Evolutionary conservation across 1,139 yeast genomes (phyloP), one percentile per base, ranked within the genome.

Genomic region (Lodderomyces theae): DNA sequence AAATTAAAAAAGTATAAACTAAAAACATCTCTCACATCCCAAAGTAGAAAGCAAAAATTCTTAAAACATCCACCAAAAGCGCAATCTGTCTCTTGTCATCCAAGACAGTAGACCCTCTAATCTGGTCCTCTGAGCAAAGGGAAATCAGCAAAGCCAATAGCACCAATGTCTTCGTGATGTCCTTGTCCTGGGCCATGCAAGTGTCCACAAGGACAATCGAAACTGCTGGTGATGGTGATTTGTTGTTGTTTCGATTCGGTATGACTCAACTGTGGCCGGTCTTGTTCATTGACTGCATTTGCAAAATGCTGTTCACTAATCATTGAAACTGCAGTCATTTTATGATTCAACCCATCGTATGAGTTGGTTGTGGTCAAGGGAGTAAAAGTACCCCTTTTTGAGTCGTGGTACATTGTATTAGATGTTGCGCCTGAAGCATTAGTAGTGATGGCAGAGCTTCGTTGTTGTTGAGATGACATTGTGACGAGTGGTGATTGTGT

Each of bases 111-210:
- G n/a, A n/a, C n/a, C n/a, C n/a, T 13, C 41, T 49, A 65, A 37
- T 65, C 70, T 1, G 71, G 72, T 2, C 72, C 72, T 40, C 68
- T 48, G 38, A 66, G 55, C 34, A 57, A 55, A 11, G 60, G 65
- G 12, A 39, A 50, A 23, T 48, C 47, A 21, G 59, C 48, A 35
- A 65, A 52, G 1, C 71, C 71, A 17, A 61, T 61, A 13, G 71
- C 69, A 13, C 42, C 47, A 11, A 57, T 44, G 41, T 66, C 72
- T 34, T 61, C 60, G 33, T 52, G 54, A 29, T 51, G 46, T 2
- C 60, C 61, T 34, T 57, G 64, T 6, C 66, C 68, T 2, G 69
- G 66, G 1, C 71, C 71, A 44, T 66, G 72, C 32, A 66, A 48
- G 42, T 58, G 52, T 4, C 71, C 71, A 50, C 72, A 66, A 2